A percentile compares a stretch with the other conserved stretches of the same genome.
These are phyloP conservation scores for Monosporozyma aquatica DNA, from an alignment of 805 yeast species.

Conservation along the genomic window DNA sequence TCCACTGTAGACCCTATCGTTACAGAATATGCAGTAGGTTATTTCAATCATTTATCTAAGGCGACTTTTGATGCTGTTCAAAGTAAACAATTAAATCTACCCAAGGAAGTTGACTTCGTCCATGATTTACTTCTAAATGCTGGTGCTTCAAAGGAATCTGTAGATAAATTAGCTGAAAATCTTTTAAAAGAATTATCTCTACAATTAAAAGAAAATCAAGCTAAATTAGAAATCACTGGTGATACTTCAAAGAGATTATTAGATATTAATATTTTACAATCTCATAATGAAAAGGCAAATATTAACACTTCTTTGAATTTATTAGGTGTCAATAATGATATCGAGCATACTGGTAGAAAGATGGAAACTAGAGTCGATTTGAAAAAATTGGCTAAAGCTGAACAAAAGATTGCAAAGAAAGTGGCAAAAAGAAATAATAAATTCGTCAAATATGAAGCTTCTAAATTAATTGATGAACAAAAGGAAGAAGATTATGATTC, in stretches of 20 bases:
- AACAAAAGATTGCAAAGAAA: slow-evolving; percentile 92
- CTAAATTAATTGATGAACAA: slow-evolving; percentile 63
- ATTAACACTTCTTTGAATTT: slow-evolving; percentile 67
- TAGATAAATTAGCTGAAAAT: slow-evolving; percentile 39
- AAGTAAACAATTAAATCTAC: slow-evolving; percentile 60
- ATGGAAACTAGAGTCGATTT: slow-evolving; percentile 92
- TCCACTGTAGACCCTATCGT: slow-evolving; percentile 82
- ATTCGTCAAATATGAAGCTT: slow-evolving; percentile 87
- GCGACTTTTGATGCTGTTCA: slow-evolving; percentile 76
- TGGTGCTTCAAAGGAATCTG: slow-evolving; percentile 61
- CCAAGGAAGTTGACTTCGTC: slow-evolving; percentile 60
- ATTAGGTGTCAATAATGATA: slow-evolving; percentile 76
- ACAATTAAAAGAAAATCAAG: slow-evolving; percentile 56
- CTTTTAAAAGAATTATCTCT: slow-evolving; percentile 41
- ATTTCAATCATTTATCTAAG: slow-evolving; percentile 69
- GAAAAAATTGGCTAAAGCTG: slow-evolving; percentile 95
- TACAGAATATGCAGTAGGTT: slow-evolving; percentile 83
- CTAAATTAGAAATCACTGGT: slow-evolving; percentile 69
- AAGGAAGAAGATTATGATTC: slow-evolving; percentile 79
- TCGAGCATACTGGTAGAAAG: slow-evolving; percentile 84
- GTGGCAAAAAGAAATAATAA: slow-evolving; percentile 80
- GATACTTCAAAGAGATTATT: slow-evolving; percentile 82
- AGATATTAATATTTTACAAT: slow-evolving; percentile 64
- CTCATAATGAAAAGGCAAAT: slow-evolving; percentile 55
- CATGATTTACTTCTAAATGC: slow-evolving; percentile 62